Conservation (phyloP, 768 basidiomycete genomes). For the Galerina marginata region DNA sequence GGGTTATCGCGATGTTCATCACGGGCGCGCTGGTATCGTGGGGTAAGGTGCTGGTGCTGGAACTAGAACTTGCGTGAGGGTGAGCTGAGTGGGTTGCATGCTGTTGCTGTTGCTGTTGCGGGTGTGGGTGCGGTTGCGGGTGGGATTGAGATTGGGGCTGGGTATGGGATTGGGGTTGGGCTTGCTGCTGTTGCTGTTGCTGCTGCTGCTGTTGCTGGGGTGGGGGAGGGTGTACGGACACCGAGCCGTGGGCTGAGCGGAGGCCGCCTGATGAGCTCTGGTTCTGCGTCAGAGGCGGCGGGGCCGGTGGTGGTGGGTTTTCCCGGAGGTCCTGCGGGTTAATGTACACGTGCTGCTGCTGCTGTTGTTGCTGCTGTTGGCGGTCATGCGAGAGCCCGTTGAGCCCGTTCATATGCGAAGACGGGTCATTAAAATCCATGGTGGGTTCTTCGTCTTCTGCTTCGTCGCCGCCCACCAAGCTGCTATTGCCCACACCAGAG, state of each 20-base stretch:
- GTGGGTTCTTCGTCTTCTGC: slow-evolving; percentile 59
- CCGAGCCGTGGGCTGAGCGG: no score
- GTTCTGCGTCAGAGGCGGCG: slow-evolving; percentile 10
- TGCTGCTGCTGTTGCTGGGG: slow-evolving; percentile 20
- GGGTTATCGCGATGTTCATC: slow-evolving; percentile 23
- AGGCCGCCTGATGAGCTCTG: slow-evolving; percentile 8
- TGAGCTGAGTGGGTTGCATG: background rate
- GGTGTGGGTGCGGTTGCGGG: slow-evolving; percentile 14
- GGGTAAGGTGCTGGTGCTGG: slow-evolving; percentile 4
- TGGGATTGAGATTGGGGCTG: slow-evolving; percentile 7
- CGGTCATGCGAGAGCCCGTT: slow-evolving; percentile 33
- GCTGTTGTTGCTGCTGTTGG: slow-evolving; percentile 27
- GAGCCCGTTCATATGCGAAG: slow-evolving; percentile 36
- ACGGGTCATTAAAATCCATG: slow-evolving; percentile 46
- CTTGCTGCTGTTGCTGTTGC: slow-evolving; percentile 14
- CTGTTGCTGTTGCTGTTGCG: slow-evolving; percentile 5
- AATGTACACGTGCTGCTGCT: slow-evolving; percentile 41
- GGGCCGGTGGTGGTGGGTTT: slow-evolving; percentile 19
- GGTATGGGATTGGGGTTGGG: background rate
- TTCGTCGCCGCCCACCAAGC: slow-evolving; percentile 41
- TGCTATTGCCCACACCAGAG: slow-evolving; percentile 30
- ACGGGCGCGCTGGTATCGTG: slow-evolving; percentile 10
- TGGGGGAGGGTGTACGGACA: background rate
- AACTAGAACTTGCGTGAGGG: background rate
- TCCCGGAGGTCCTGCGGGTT: slow-evolving; percentile 48